A percentile compares a stretch with the other conserved stretches of the same genome.
These are phyloP conservation scores for Sporisorium scitamineum DNA, from an alignment of 1,284 basidiomycete species.

Conservation along the genomic window DNA sequence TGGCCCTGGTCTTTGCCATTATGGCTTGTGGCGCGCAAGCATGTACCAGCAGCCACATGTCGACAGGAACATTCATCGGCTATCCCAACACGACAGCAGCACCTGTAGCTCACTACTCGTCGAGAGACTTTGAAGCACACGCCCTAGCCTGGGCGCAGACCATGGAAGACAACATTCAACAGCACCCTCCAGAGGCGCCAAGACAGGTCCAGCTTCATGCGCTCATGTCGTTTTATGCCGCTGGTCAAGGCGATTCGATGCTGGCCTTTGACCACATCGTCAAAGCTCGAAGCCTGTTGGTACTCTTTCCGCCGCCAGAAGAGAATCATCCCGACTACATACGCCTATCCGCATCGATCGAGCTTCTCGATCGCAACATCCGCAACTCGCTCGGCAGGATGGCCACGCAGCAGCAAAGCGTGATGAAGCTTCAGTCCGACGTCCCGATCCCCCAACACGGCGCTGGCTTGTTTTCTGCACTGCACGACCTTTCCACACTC, in stretches of 20 bases:
- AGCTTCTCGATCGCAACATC: constrained; percentile 1
- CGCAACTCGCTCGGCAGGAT: neutral
- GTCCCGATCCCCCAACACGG: neutral
- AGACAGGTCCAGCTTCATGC: neutral
- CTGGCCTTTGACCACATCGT: constrained; percentile 1
- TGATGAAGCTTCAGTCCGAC: neutral
- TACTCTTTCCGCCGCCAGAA: neutral
- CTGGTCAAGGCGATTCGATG: constrained; percentile 13
- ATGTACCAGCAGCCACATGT: neutral
- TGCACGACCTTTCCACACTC: neutral
- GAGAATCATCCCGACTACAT: neutral
- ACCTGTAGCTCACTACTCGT: neutral
- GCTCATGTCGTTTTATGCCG: constrained; percentile 2
- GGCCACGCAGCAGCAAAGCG: neutral
- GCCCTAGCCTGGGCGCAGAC: neutral
- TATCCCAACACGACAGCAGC: neutral
- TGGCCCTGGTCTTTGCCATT: constrained; percentile 11
- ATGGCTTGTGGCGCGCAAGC: constrained; percentile 20
- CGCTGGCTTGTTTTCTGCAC: neutral
- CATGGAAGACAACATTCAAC: neutral
- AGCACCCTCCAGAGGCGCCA: neutral
- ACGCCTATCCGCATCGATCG: neutral
- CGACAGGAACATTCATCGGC: too few species aligned
- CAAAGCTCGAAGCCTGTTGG: neutral
- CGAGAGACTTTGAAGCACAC: neutral